Percentiles rank a stretch among this genome's conserved stretches.
These are phyloP conservation scores for Drechslerella coelobrocha DNA, from an alignment of 2,329 filamentous ascomycete species.

Conservation along the genomic window DNA sequence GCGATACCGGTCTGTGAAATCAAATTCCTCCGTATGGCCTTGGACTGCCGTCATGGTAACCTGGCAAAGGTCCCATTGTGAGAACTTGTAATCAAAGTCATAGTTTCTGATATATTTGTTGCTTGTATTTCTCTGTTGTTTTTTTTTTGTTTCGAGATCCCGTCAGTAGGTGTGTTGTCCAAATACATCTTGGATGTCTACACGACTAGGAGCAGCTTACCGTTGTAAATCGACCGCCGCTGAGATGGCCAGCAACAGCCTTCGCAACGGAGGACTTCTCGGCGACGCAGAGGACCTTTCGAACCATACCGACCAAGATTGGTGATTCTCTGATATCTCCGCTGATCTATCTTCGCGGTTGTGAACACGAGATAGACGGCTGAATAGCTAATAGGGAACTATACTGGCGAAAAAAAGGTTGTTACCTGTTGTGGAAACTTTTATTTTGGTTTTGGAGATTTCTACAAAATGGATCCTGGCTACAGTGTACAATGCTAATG, in stretches of 20 bases:
- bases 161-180: not conserved
- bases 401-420: too few species aligned
- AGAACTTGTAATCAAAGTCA: slow-evolving; percentile 87
- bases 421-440: too few species aligned
- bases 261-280: slow-evolving; percentile 96
- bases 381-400: too few species aligned
- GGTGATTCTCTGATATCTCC: not conserved
- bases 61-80: slow-evolving; percentile 77
- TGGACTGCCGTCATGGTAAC: slow-evolving; percentile 94
- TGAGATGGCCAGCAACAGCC: slow-evolving; percentile 87
- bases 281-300: slow-evolving; percentile 73
- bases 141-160: slow-evolving; percentile 48
- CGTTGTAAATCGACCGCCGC: slow-evolving; percentile 73
- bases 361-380: not conserved
- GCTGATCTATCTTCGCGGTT: not conserved
- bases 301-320: slow-evolving; percentile 1
- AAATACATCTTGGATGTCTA: not conserved
- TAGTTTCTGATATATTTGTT: slow-evolving; percentile 92
- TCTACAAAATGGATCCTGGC: too few species aligned
- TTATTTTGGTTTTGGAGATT: too few species aligned
- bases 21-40: slow-evolving; percentile 82
- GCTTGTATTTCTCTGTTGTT: slow-evolving; percentile 69
- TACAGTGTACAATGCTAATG: too few species aligned
- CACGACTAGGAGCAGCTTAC: slow-evolving; percentile 63
- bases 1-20: slow-evolving; percentile 76